These are phyloP conservation scores for Aspergillus novofumigatus DNA, from an alignment of 2,329 filamentous ascomycete species.

Conservation along the genomic window DNA sequence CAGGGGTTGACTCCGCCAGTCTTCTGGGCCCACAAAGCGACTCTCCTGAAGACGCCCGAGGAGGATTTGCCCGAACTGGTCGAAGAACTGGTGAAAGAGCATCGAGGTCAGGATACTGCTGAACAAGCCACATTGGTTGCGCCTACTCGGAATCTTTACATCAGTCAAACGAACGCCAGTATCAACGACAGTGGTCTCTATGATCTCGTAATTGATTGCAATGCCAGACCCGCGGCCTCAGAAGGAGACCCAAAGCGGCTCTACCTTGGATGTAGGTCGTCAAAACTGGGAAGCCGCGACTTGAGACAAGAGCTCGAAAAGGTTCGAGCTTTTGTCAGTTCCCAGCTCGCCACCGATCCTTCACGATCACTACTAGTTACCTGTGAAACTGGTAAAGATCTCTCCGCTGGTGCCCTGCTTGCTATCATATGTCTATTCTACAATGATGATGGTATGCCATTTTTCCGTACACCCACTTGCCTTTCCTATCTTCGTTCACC, in stretches of 20 bases:
- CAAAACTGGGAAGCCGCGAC: conserved; percentile 77
- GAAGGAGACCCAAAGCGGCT: conserved; percentile 38
- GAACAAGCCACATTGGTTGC: conserved; percentile 30
- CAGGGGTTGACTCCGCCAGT: conserved; percentile 69
- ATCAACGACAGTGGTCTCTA: conserved; percentile 43
- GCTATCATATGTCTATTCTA: conserved; percentile 72
- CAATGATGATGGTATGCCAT: conserved; percentile 54
- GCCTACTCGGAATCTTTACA: conserved; percentile 36
- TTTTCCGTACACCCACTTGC: conserved; percentile 3
- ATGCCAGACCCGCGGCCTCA: conserved; percentile 28
- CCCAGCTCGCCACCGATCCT: conserved; percentile 27
- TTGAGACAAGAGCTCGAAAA: conserved; percentile 66
- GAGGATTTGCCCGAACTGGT: conserved; percentile 57
- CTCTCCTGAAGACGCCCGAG: conserved; percentile 62
- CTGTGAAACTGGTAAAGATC: conserved; percentile 74
- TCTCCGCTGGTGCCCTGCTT: conserved; percentile 73
- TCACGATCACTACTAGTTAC: conserved; percentile 52
- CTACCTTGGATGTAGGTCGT: conserved; percentile 62
- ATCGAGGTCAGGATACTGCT: conserved; percentile 16
- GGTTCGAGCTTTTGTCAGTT: conserved; percentile 55
- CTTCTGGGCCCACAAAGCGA: conserved; percentile 70
- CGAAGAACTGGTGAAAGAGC: conserved; percentile 35
- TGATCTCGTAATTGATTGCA: conserved; percentile 41
- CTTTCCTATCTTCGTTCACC: conserved; percentile 7
- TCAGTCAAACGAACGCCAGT: conserved; percentile 18